phyloP scores from a whole-genome alignment of 2,329 filamentous ascomycete genomes.

The Neofusicoccum parvum region DNA sequence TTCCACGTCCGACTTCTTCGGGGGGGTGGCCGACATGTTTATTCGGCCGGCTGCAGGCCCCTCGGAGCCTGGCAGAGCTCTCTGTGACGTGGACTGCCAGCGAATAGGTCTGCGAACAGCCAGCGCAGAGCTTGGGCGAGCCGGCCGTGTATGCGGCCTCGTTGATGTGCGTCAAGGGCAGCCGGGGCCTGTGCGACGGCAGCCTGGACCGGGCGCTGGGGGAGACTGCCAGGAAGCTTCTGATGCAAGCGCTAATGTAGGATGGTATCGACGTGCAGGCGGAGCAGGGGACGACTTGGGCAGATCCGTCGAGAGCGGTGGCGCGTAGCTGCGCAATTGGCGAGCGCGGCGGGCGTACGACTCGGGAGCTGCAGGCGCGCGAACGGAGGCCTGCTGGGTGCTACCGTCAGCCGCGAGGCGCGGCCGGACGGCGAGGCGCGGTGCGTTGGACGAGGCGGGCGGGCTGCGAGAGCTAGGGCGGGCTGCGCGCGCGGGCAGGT shows the following conservation, averaged over 20 bases:
- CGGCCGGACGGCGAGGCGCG: slow-evolving; percentile 9
- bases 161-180: slow-evolving; percentile 22
- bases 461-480: not conserved
- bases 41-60: slow-evolving; percentile 64
- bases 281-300: slow-evolving; percentile 18
- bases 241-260: slow-evolving; percentile 21
- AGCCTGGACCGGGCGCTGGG: slow-evolving; percentile 18
- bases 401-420: slow-evolving; percentile 21
- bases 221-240: slow-evolving; percentile 21
- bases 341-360: slow-evolving; percentile 19
- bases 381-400: slow-evolving; percentile 14
- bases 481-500: slow-evolving; percentile 6
- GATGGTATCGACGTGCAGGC: slow-evolving; percentile 21
- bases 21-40: slow-evolving; percentile 92
- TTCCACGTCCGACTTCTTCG: slow-evolving; percentile 87
- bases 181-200: slow-evolving; percentile 22
- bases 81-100: slow-evolving; percentile 30
- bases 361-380: slow-evolving; percentile 21
- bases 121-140: slow-evolving; percentile 21
- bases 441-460: slow-evolving; percentile 9
- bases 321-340: slow-evolving; percentile 22
- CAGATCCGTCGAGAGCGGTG: slow-evolving; percentile 15
- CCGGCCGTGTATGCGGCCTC: slow-evolving; percentile 37
- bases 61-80: slow-evolving; percentile 41
- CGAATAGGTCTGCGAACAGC: slow-evolving; percentile 23